Evolutionary conservation across 1,284 basidiomycete species (phyloP).

Genomic region (Ustilago shanxiensis): DNA sequence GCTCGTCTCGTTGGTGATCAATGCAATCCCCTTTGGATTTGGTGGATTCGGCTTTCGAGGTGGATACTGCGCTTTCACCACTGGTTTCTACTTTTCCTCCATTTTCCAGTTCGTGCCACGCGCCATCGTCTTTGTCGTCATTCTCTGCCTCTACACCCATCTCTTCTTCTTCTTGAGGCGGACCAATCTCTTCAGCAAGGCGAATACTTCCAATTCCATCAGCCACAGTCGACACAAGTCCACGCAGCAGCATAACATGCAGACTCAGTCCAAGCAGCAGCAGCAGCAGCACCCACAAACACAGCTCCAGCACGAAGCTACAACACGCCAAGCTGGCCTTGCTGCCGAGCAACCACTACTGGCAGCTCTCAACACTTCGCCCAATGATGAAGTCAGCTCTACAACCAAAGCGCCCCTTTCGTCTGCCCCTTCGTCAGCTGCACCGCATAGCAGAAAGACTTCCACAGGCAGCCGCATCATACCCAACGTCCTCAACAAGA

Average conservation of each 20-base stretch:
- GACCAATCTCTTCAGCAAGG: conserved; percentile 58
- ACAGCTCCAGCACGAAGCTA: not conserved
- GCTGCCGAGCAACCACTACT: conserved; percentile 10
- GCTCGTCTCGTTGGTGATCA: conserved; percentile 47
- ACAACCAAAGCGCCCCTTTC: conserved; percentile 6
- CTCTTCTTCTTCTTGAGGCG: conserved; percentile 66
- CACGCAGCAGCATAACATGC: not conserved
- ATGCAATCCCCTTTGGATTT: conserved; percentile 51
- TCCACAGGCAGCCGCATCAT: conserved; percentile 26
- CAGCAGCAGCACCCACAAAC: not conserved
- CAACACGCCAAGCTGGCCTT: not conserved
- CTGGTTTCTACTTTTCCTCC: conserved; percentile 38
- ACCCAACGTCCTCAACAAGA: conserved; percentile 38
- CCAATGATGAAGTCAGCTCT: conserved; percentile 4
- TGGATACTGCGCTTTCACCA: conserved; percentile 57
- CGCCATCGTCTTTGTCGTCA: conserved; percentile 55
- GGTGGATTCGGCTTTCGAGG: conserved; percentile 54
- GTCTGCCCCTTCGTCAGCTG: conserved; percentile 27
- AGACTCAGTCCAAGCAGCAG: conserved; percentile 16
- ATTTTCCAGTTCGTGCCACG: conserved; percentile 60
- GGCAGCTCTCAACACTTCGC: not conserved
- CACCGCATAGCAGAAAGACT: conserved; percentile 26
- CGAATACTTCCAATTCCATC: conserved; percentile 26
- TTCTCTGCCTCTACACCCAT: conserved; percentile 62
- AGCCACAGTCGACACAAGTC: conserved; percentile 19